Conservation (phyloP, 352 stramenopile genomes). For the Aphanomyces astaci region DNA sequence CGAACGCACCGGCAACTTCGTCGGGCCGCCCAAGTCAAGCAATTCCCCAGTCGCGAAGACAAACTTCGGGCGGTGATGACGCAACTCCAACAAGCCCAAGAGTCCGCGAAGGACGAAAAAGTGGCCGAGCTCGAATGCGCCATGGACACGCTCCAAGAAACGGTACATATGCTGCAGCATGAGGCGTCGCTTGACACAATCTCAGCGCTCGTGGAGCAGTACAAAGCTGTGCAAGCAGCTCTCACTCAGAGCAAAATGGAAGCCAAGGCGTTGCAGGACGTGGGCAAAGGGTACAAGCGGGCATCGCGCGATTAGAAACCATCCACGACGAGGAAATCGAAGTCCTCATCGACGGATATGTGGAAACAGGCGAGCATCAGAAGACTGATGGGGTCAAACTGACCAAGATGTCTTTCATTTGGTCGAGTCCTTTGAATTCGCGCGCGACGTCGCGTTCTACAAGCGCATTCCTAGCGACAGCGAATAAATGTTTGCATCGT, state of each 20-base stretch:
- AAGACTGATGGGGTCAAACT: too few species aligned
- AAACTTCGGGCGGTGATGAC: background rate
- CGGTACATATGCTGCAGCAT: background rate
- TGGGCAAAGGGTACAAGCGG: too few species aligned
- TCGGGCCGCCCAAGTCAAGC: conserved; percentile 9
- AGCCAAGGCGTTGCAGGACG: too few species aligned
- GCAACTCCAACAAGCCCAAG: background rate
- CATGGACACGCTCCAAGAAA: background rate
- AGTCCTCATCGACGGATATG: too few species aligned
- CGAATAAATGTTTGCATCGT: too few species aligned
- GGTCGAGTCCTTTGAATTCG: too few species aligned
- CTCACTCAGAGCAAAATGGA: background rate
- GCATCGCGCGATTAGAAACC: too few species aligned
- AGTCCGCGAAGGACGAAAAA: background rate
- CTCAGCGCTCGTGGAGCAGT: background rate
- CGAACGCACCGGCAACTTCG: background rate
- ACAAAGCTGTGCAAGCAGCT: background rate
- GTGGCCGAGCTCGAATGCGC: background rate
- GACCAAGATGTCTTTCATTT: too few species aligned
- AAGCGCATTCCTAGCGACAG: too few species aligned
- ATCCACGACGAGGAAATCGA: too few species aligned
- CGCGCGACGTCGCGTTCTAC: too few species aligned
- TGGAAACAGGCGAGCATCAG: too few species aligned
- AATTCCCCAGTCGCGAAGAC: background rate
- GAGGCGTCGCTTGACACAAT: conserved; percentile 1